Evolutionary conservation across 768 basidiomycete species (phyloP), one percentile per base, ranked within the genome.

Genomic region (Rhodotorula diobovata): DNA sequence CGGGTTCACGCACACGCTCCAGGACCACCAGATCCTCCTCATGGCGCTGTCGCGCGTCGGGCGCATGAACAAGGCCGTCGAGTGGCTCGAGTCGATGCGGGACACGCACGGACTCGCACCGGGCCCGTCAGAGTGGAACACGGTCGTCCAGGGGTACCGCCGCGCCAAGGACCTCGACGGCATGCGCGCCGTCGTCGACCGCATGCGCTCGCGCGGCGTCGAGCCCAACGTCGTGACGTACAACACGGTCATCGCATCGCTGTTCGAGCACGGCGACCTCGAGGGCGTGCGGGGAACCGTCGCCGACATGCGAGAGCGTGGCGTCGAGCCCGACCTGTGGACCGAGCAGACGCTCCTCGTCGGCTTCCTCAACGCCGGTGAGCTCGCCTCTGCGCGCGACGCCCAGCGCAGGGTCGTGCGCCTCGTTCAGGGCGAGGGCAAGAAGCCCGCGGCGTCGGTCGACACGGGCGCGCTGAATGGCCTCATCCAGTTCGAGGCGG

Each of bases 11-110:
- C 53, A 9, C 21, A 8, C 37, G 16, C 51, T 43, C 28, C 16
- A 21, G 34, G 75, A 72, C 53, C 75, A 76, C 62, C 69, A 73
- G 37, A 25, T 66, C 63, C 57, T 76, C 58, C 50, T 76, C 16
- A 25, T 43, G 15, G 69, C 48, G 2, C 34, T 76, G 39, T 20
- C 34, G n/a, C 3, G 39, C 8, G 72, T 51, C 53, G 50, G 55
- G 25, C 45, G 56, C 18, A 1, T n/a, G 7, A 25, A 41, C 51
- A 37, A 61, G 34, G 75, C 75, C 20, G 39, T 60, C 21, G 35
- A 35, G 23, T 76, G 75, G 75, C 37, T 74, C n/a, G 54, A 71
- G 37, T 34, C 30, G 50, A 66, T 76, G 61, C 32, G 56, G 30
- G 10, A 3, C 18, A 23, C 61, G 12, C 37, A 61, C 46, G 61